Conservation (phyloP, 768 basidiomycete genomes). For the Amanita pallidorosea region DNA sequence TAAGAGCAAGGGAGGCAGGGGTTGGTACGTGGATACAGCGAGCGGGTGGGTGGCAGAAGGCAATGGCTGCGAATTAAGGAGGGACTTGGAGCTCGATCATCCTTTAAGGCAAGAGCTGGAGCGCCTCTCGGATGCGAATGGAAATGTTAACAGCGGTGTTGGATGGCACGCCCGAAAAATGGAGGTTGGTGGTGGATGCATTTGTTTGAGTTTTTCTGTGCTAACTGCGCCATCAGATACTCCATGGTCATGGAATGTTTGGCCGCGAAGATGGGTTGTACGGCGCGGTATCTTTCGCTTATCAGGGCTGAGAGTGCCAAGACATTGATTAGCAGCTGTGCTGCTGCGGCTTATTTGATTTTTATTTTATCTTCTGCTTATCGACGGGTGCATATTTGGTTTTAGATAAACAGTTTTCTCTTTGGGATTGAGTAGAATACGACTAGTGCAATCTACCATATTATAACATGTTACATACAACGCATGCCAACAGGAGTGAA, state of each 20-base stretch:
- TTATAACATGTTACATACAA: too few species aligned
- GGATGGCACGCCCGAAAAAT: constrained; percentile 97
- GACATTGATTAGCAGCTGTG: not conserved
- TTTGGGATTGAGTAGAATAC: not conserved
- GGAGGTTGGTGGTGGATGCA: constrained; percentile 54
- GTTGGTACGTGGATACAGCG: constrained; percentile 91
- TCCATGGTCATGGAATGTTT: constrained; percentile 85
- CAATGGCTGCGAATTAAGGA: constrained; percentile 33
- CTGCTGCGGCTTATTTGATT: not conserved
- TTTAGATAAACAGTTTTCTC: not conserved
- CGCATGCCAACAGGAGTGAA: not conserved
- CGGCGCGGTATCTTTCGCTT: constrained; percentile 90
- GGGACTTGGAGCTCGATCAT: constrained; percentile 52
- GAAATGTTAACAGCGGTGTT: constrained; percentile 82
- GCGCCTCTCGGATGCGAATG: constrained; percentile 67
- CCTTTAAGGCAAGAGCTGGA: constrained; percentile 64
- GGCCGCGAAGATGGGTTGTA: constrained; percentile 91
- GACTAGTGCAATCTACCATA: not conserved
- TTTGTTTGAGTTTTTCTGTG: not conserved
- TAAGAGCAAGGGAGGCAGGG: constrained; percentile 85
- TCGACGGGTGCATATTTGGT: not conserved
- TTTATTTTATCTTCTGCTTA: too few species aligned
- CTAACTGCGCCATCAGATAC: constrained; percentile 34
- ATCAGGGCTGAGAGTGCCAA: constrained; percentile 57
- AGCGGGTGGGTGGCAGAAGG: constrained; percentile 62